Percentiles rank a stretch among this genome's conserved stretches.
Evolutionary conservation across 352 stramenopile species (phyloP).

Genomic region (Globisporangium sylvaticum): DNA sequence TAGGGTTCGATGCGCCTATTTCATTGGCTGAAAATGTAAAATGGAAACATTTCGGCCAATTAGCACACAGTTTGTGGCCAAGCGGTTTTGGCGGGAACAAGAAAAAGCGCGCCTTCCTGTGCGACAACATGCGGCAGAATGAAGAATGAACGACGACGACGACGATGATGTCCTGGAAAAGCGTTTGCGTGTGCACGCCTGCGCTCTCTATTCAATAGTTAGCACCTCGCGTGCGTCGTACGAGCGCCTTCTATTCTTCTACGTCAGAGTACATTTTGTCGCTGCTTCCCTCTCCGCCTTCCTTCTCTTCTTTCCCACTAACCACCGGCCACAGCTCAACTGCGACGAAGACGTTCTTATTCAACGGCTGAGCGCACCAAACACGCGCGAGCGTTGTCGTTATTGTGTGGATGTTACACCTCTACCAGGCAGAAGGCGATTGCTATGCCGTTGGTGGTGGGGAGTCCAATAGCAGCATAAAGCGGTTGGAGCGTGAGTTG

Average conservation of each 20-base stretch:
- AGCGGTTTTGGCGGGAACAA: slow-evolving; percentile 8
- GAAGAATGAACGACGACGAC: too few species aligned
- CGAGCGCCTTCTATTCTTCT: neutral
- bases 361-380: neutral
- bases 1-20: neutral
- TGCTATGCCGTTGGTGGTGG: neutral
- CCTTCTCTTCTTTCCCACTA: neutral
- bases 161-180: neutral
- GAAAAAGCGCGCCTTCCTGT: slow-evolving; percentile 3
- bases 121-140: slow-evolving; percentile 11
- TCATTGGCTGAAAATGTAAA: slow-evolving; percentile 10
- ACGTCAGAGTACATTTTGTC: neutral
- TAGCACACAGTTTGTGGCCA: neutral
- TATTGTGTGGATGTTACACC: neutral
- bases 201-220: neutral
- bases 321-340: neutral
- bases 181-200: neutral
- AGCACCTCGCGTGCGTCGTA: neutral
- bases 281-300: neutral
- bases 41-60: slow-evolving; percentile 5
- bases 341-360: neutral
- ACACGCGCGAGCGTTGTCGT: neutral
- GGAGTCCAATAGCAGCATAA: neutral
- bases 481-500: slow-evolving; percentile 17
- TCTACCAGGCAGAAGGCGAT: neutral